Percentiles rank a stretch among this genome's conserved stretches.
Evolutionary conservation across 331 rosid genomes (phyloP).

Genomic region (Phaseolus coccineus): DNA sequence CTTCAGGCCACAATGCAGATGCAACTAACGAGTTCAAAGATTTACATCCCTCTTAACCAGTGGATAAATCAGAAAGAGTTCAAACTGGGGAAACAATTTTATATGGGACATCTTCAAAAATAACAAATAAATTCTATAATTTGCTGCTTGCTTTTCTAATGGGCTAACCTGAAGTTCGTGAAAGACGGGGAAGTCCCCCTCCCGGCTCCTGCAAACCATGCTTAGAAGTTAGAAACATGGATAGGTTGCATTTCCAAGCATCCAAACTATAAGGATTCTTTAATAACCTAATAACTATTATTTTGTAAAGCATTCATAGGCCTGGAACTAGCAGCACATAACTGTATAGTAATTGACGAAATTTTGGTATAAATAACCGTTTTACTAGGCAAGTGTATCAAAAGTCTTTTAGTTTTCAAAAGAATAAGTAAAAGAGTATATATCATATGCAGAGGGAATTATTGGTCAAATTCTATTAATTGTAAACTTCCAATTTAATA

Average conservation of each 20-base stretch:
- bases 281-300: background rate
- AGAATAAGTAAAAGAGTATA: too few relatives aligned
- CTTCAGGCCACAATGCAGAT: background rate
- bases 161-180: slow-evolving; percentile 12
- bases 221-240: slow-evolving; percentile 39
- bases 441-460: too few relatives aligned
- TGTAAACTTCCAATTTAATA: too few relatives aligned
- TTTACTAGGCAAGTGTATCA: too few relatives aligned
- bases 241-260: slow-evolving; percentile 22
- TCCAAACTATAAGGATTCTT: slow-evolving; percentile 12
- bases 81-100: slow-evolving; percentile 2
- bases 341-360: background rate
- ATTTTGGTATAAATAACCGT: too few relatives aligned
- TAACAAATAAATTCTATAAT: background rate
- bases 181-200: slow-evolving; percentile 10
- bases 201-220: slow-evolving; percentile 31
- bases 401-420: too few relatives aligned
- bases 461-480: too few relatives aligned
- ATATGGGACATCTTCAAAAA: slow-evolving; percentile 4
- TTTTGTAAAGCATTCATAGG: background rate
- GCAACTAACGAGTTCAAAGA: background rate
- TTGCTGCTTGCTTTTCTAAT: slow-evolving; percentile 1
- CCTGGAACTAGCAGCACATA: slow-evolving; percentile 13
- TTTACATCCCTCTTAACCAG: slow-evolving; percentile 23
- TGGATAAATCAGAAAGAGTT: background rate